Evolutionary conservation across 192 early-diverging fungal genomes (phyloP).

Genomic region (Gamsiella multidivaricata): DNA sequence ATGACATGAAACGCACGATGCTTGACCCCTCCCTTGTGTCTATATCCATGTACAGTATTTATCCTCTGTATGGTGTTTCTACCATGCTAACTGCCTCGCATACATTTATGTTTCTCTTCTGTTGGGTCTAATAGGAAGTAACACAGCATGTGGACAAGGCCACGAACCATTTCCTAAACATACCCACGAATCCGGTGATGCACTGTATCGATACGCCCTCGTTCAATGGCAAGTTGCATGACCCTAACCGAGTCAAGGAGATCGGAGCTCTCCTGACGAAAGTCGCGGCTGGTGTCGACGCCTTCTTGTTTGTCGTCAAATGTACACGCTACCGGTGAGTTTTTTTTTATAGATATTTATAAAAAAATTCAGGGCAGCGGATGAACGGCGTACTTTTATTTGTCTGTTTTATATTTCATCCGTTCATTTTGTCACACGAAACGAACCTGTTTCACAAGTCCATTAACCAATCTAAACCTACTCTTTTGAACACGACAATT

Average conservation of each 20-base stretch:
- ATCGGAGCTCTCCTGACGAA: conserved; percentile 44
- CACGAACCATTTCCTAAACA: conserved; percentile 50
- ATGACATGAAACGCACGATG: too few species aligned
- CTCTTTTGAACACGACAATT: not conserved
- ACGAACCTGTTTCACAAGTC: too few species aligned
- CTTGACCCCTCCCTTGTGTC: too few species aligned
- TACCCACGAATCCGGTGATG: conserved; percentile 47
- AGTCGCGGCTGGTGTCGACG: conserved; percentile 51
- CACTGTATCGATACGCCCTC: conserved; percentile 59
- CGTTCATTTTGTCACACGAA: not conserved
- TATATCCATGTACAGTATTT: too few species aligned
- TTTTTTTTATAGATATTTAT: not conserved
- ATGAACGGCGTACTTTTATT: not conserved
- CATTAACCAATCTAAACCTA: too few species aligned
- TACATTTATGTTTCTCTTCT: not conserved
- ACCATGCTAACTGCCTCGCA: too few species aligned
- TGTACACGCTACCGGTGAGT: conserved; percentile 55
- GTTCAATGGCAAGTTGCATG: conserved; percentile 53
- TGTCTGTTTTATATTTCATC: not conserved
- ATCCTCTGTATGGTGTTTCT: too few species aligned
- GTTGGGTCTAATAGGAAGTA: conserved; percentile 40
- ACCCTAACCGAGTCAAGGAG: conserved; percentile 40
- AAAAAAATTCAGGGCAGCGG: not conserved
- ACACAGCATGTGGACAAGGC: conserved; percentile 53
- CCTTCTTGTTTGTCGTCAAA: conserved; percentile 55